Conservation (phyloP, 257 asterid genomes). For the Nicotiana undulata region DNA sequence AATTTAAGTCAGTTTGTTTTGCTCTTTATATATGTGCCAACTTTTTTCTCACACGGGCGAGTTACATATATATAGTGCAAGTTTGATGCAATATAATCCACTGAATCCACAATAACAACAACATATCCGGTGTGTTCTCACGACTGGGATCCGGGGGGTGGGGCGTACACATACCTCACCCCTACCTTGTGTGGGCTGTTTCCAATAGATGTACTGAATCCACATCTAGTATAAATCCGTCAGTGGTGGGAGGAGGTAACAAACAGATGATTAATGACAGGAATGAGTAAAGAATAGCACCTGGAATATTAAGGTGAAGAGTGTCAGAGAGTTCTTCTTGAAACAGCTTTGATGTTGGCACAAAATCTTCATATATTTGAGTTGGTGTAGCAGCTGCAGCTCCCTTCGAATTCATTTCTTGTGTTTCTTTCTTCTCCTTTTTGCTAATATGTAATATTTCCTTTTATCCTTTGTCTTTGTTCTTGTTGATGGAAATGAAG, state of each 20-base stretch:
- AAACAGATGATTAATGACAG: neutral
- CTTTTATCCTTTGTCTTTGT: neutral
- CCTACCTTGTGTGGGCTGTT: no score
- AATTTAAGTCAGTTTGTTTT: neutral
- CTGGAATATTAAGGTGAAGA: constrained; percentile 47
- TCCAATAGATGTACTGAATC: neutral
- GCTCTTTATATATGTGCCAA: neutral
- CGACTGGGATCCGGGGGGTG: no score
- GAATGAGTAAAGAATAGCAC: constrained; percentile 13
- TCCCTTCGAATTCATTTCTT: constrained; percentile 25
- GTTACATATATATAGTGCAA: neutral
- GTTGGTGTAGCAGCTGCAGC: constrained; percentile 13
- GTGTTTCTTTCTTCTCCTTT: neutral
- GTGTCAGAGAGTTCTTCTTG: constrained; percentile 51
- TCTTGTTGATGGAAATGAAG: neutral
- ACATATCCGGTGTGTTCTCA: no score
- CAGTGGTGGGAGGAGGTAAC: neutral
- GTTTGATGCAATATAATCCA: neutral
- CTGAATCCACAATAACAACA: no score
- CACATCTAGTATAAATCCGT: neutral
- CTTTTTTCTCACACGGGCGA: neutral
- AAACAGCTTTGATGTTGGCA: constrained; percentile 39
- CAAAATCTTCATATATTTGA: constrained; percentile 27
- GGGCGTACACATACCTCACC: no score
- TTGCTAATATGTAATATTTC: neutral